Percentiles rank a stretch among this genome's conserved stretches.
Conservation (phyloP, 2,329 filamentous ascomycete genomes). For the Catunica adiposa region DNA sequence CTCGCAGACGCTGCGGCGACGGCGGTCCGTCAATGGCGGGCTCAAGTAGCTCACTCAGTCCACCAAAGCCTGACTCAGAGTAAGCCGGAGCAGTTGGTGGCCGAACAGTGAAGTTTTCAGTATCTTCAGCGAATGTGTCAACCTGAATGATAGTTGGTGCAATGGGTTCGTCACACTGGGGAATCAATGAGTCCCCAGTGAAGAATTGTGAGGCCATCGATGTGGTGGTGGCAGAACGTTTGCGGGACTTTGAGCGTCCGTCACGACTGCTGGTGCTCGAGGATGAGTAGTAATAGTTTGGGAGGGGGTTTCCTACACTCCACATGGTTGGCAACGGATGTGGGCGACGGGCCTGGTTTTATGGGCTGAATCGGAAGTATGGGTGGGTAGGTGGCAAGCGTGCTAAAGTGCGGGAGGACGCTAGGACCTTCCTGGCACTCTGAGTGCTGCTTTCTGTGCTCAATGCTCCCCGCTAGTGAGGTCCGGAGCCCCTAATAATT, state of each 20-base stretch:
- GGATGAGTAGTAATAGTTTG: conserved; percentile 11
- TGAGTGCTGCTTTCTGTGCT: neutral
- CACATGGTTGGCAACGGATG: conserved; percentile 10
- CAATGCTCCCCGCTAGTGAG: neutral
- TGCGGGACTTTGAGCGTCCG: conserved; percentile 9
- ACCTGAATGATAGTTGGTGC: neutral
- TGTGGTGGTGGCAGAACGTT: conserved; percentile 10
- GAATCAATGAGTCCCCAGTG: conserved; percentile 8
- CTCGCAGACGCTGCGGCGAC: conserved; percentile 42
- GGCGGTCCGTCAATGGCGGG: conserved; percentile 45
- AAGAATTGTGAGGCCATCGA: neutral
- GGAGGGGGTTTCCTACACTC: conserved; percentile 11
- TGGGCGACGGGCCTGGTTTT: conserved; percentile 1
- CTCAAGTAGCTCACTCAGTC: conserved; percentile 31
- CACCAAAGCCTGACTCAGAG: conserved; percentile 5
- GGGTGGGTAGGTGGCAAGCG: neutral
- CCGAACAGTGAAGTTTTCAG: conserved; percentile 1
- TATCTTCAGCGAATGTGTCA: neutral
- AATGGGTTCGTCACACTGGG: conserved; percentile 8
- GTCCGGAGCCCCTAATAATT: neutral
- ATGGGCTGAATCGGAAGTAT: neutral
- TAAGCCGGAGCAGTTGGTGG: conserved; percentile 10
- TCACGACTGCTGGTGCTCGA: conserved; percentile 11
- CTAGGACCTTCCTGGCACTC: neutral
- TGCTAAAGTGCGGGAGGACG: neutral